phyloP scores from a whole-genome alignment of 2,329 filamentous ascomycete species.

The Lachnellula cervina region DNA sequence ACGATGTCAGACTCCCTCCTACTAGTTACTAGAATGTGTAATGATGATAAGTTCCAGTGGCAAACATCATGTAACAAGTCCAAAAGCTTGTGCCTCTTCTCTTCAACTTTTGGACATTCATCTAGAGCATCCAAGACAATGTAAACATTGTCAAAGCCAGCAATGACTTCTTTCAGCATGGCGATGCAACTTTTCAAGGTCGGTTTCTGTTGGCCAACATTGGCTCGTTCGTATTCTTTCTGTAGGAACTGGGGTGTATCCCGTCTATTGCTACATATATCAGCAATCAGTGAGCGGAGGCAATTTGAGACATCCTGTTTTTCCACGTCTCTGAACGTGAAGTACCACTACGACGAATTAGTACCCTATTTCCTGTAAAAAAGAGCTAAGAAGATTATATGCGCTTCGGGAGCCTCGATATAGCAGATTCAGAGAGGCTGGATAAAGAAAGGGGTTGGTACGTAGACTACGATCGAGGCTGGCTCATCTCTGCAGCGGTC shows the following conservation, averaged over 20 bases:
- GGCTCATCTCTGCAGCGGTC: not conserved
- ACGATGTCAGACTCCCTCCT: slow-evolving; percentile 27
- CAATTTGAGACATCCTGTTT: slow-evolving; percentile 8
- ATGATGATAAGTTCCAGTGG: not conserved
- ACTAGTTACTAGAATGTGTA: slow-evolving; percentile 18
- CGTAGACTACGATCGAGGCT: not conserved
- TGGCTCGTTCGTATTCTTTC: not conserved
- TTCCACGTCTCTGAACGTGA: slow-evolving; percentile 4
- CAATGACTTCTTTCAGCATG: slow-evolving; percentile 5
- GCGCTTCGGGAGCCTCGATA: too few relatives aligned
- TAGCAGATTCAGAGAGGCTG: too few relatives aligned
- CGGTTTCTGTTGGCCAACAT: slow-evolving; percentile 8
- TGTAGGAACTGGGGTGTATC: slow-evolving; percentile 1
- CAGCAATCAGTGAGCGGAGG: slow-evolving; percentile 7
- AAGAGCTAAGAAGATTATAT: too few relatives aligned
- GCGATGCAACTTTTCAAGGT: not conserved
- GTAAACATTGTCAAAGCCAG: slow-evolving; percentile 7
- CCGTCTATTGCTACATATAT: slow-evolving; percentile 9
- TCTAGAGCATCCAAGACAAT: slow-evolving; percentile 17
- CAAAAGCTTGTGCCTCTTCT: not conserved
- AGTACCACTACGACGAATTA: slow-evolving; percentile 12
- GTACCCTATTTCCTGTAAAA: not conserved
- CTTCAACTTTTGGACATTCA: slow-evolving; percentile 11
- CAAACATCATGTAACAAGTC: not conserved
- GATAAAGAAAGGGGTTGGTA: too few relatives aligned